These are phyloP conservation scores for Chernovozyma aurita DNA, from an alignment of 1,139 yeast genomes.

Conservation along the genomic window DNA sequence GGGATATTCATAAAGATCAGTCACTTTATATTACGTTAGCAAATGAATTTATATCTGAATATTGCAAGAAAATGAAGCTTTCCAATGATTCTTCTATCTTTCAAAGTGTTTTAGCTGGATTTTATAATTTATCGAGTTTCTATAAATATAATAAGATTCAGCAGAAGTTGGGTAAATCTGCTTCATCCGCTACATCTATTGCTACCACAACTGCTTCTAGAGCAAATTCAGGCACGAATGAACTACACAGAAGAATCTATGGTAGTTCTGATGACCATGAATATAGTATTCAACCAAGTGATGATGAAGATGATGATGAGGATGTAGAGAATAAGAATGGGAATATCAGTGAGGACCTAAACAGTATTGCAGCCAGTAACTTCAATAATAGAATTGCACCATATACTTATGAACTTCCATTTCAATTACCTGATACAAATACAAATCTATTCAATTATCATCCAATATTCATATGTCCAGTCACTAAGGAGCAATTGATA, in stretches of 20 bases:
- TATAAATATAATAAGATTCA: constrained; percentile 57
- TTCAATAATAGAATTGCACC: constrained; percentile 14
- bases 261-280: not conserved
- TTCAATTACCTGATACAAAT: constrained; percentile 39
- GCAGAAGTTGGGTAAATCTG: constrained; percentile 21
- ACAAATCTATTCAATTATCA: constrained; percentile 55
- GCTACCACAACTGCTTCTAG: not conserved
- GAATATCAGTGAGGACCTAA: not conserved
- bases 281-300: not conserved
- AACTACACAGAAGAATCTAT: constrained; percentile 35
- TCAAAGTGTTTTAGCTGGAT: constrained; percentile 65
- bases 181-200: not conserved
- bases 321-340: not conserved
- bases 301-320: not conserved
- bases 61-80: constrained; percentile 58
- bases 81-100: constrained; percentile 71
- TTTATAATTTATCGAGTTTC: constrained; percentile 66
- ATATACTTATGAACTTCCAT: constrained; percentile 35
- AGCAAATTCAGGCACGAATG: constrained; percentile 37
- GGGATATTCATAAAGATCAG: constrained; percentile 30
- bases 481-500: constrained; percentile 70
- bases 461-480: constrained; percentile 88
- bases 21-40: constrained; percentile 34
- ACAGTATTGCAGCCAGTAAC: not conserved
- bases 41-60: constrained; percentile 59